Evolutionary conservation across 139 green algal species (phyloP).

Genomic region (Deuterostichococcus epilithicus): DNA sequence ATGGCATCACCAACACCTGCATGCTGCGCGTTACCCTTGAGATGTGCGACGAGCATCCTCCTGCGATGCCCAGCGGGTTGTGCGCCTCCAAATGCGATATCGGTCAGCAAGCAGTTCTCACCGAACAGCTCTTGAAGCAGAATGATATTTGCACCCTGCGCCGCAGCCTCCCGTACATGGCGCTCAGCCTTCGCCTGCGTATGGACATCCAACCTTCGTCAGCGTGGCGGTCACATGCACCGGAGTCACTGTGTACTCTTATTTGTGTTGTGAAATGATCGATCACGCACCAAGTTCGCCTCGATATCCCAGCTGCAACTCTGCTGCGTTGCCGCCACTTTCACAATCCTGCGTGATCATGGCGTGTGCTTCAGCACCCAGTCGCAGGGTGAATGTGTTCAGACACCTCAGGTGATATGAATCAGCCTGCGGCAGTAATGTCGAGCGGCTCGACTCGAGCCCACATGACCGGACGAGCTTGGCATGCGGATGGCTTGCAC

Average conservation of each 20-base stretch:
- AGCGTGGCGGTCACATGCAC: too few relatives aligned
- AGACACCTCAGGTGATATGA: too few relatives aligned
- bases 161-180: slow-evolving; percentile 46
- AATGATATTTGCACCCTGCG: slow-evolving; percentile 62
- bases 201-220: too few relatives aligned
- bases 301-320: slow-evolving; percentile 29
- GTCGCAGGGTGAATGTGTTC: too few relatives aligned
- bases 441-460: too few relatives aligned
- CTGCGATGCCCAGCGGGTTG: background rate
- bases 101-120: slow-evolving; percentile 6
- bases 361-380: background rate
- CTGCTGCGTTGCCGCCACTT: background rate
- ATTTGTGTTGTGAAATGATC: too few relatives aligned
- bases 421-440: too few relatives aligned
- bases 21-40: background rate
- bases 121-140: slow-evolving; percentile 43
- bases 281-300: slow-evolving; percentile 17
- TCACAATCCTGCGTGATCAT: background rate
- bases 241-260: too few relatives aligned
- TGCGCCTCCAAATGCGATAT: too few relatives aligned
- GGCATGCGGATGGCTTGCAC: too few relatives aligned
- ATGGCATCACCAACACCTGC: background rate
- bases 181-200: slow-evolving; percentile 51
- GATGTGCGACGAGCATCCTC: background rate
- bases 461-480: too few relatives aligned